Evolutionary conservation across 169 alveolate genomes (phyloP).

Genomic region (Theileria sp.): DNA sequence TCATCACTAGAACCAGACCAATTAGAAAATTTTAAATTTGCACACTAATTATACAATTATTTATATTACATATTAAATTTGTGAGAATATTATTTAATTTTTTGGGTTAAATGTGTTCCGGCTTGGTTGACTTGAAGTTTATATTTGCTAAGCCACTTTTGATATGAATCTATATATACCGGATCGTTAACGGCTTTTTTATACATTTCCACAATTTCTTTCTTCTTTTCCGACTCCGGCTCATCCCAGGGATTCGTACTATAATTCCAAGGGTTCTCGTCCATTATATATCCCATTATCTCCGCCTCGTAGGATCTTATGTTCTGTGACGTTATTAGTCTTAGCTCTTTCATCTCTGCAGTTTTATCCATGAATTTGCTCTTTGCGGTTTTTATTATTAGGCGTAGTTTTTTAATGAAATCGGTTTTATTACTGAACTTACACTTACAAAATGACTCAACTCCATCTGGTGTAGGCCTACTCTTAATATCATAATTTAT

Average conservation of each 20-base stretch:
- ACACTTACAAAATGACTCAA: conserved; percentile 50
- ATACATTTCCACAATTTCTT: conserved; percentile 46
- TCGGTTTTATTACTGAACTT: conserved; percentile 53
- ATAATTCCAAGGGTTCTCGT: conserved; percentile 57
- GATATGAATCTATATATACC: conserved; percentile 24
- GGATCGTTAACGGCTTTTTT: conserved; percentile 44
- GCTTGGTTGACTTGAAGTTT: not conserved
- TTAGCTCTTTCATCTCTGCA: conserved; percentile 37
- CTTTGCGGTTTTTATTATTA: conserved; percentile 17
- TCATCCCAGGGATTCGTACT: conserved; percentile 40
- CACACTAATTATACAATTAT: not conserved
- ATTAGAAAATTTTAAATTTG: too few relatives aligned
- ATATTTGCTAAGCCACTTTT: conserved; percentile 36
- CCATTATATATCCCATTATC: conserved; percentile 49
- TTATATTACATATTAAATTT: too few relatives aligned
- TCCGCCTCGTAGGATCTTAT: conserved; percentile 62
- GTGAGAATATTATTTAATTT: too few relatives aligned
- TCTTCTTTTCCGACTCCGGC: conserved; percentile 26
- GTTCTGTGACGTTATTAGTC: conserved; percentile 53
- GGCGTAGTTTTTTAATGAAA: conserved; percentile 43
- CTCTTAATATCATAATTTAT: not conserved
- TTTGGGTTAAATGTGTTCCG: not conserved
- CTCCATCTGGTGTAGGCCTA: conserved; percentile 63
- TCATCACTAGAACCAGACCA: too few relatives aligned
- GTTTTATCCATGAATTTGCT: conserved; percentile 38